Evolutionary conservation across 495 filamentous ascomycete species (phyloP), one percentile per base, ranked within the genome.

Genomic region (Aspergillus homomorphus): DNA sequence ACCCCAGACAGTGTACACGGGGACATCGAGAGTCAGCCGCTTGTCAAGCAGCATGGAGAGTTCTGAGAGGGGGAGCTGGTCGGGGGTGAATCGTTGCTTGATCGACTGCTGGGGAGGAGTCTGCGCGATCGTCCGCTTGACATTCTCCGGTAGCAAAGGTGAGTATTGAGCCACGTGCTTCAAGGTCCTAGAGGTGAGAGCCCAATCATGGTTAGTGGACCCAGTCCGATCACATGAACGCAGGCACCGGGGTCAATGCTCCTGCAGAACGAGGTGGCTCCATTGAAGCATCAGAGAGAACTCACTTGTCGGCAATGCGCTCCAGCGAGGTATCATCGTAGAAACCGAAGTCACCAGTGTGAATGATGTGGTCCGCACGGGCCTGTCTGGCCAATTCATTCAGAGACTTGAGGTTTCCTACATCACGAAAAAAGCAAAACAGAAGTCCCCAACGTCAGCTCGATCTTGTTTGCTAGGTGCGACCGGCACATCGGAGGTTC

Each of bases 91-190:
- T 57, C 91, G 86, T 51, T 88, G 80, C 78, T 97, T 97, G 65
- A 96, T 88, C 1, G 78, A 77, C 46, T 82, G 78, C 64, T 84
- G 78, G 21, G 83, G 79, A 28, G 81, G 78, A 30, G 80, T 75
- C 20, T 87, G 80, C 57, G 87, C 84, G 62, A 98, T 96, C 20
- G 85, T 78, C 64, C 92, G 92, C 80, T 98, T 98, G 45, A 90
- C 83, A 43, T 83, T 76, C 65, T 97, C 93, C 38, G 88, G 82
- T 58, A 99, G 88, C 48, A 99, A 82, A 10, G 95, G 95, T 23
- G 95, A 98, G 73, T 99, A 99, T 74, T 98, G 95, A 41, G 92
- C 92, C 53, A 99, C 95, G 75, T 99, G 95, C 73, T 95, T 96
- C 14, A 99, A 76, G 21, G 95, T 99, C 80, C 94, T 98, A 68